These are phyloP conservation scores for Athelia psychrophila DNA, from an alignment of 1,284 basidiomycete genomes.

Conservation along the genomic window DNA sequence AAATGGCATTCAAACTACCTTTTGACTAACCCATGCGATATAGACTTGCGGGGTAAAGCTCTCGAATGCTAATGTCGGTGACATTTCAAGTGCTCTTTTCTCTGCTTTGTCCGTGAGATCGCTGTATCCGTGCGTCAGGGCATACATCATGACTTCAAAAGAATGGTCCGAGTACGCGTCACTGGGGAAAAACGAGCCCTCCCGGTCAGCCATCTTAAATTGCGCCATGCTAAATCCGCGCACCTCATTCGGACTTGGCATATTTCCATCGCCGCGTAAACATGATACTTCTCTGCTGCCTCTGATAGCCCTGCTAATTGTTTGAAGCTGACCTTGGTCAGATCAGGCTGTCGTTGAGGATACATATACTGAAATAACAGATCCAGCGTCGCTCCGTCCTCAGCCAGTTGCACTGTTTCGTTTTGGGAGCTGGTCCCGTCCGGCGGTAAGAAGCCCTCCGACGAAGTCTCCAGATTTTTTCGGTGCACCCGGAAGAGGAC, in stretches of 20 bases:
- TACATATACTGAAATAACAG: slow-evolving; percentile 16
- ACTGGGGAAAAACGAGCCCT: neutral
- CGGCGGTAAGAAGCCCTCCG: slow-evolving; percentile 21
- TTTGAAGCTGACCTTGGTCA: slow-evolving; percentile 5
- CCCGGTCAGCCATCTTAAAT: neutral
- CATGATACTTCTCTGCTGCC: slow-evolving; percentile 18
- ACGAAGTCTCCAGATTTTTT: slow-evolving; percentile 22
- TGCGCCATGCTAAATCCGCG: neutral
- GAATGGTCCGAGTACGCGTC: neutral
- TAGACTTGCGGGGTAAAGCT: neutral
- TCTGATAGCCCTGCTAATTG: slow-evolving; percentile 8
- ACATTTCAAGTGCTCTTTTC: neutral
- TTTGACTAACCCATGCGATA: neutral
- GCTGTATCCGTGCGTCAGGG: neutral
- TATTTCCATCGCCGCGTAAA: slow-evolving; percentile 11
- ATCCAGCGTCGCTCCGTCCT: slow-evolving; percentile 8
- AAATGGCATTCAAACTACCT: too few species aligned
- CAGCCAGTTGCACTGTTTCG: slow-evolving; percentile 9
- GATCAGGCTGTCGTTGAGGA: slow-evolving; percentile 7
- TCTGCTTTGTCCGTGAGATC: neutral
- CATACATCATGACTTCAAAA: neutral
- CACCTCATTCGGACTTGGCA: slow-evolving; percentile 9
- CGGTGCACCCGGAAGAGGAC: slow-evolving; percentile 23
- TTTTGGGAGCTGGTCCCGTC: neutral
- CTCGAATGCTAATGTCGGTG: neutral